Conservation (phyloP, 495 filamentous ascomycete genomes). For the Stereocaulon alpinum region DNA sequence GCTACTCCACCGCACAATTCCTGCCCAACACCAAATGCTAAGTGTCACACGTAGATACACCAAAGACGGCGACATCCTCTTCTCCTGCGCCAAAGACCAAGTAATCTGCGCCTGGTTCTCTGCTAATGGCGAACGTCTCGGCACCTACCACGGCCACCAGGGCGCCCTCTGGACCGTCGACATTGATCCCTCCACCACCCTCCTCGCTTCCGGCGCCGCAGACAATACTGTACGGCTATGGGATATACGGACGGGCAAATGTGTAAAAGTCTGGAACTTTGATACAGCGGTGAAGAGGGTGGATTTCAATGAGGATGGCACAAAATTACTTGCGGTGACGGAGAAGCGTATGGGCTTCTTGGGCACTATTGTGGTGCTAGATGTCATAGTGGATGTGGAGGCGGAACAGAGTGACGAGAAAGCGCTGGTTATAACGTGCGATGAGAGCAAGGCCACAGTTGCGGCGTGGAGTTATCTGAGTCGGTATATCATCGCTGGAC, state of each 20-base stretch:
- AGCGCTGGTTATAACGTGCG: slow-evolving; percentile 72
- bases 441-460: slow-evolving; percentile 92
- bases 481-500: slow-evolving; percentile 92
- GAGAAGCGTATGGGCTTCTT: slow-evolving; percentile 96
- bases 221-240: slow-evolving; percentile 97
- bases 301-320: slow-evolving; percentile 90
- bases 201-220: slow-evolving; percentile 89
- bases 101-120: slow-evolving; percentile 90
- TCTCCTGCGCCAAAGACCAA: slow-evolving; percentile 96
- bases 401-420: slow-evolving; percentile 78
- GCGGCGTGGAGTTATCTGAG: slow-evolving; percentile 87
- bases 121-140: slow-evolving; percentile 87
- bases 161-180: slow-evolving; percentile 98
- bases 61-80: slow-evolving; percentile 91
- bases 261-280: slow-evolving; percentile 95
- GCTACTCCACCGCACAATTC: slow-evolving; percentile 16
- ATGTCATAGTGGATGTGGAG: slow-evolving; percentile 68
- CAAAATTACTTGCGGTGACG: slow-evolving; percentile 78
- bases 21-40: neutral
- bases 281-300: slow-evolving; percentile 90
- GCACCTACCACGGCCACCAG: slow-evolving; percentile 92
- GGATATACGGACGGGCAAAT: slow-evolving; percentile 89
- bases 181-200: slow-evolving; percentile 84
- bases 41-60: slow-evolving; percentile 53
- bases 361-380: slow-evolving; percentile 83